Base-by-base conservation (phyloP, 1,284 basidiomycete species). In the Caloboletus firmus region DNA sequence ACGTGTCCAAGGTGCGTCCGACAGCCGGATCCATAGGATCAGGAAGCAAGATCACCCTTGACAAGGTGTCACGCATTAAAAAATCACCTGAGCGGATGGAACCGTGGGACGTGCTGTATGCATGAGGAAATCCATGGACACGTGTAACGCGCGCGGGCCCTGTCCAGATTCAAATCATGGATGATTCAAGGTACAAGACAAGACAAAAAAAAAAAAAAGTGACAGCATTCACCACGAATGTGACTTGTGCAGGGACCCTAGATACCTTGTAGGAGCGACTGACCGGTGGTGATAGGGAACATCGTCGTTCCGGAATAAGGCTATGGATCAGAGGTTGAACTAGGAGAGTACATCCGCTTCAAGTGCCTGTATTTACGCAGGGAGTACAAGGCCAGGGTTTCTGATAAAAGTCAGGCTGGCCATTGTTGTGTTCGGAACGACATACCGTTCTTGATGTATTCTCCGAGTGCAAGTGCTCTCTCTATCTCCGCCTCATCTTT, bases 401-500 rank as follows among this genome's bases (percentile, higher is more conserved):
- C 92, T 95, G 69, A 48, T 20, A 37, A 41, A 35, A 18, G 24
- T 61, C 9, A 55, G 53, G 17, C 18, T 49, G 15, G 42, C 18
- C 49, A 24, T 5, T 44, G 31, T 28, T 26, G 35, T 13, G 41
- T n/a, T 18, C 26, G 12, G 49, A 8, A 41, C 8, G 35, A 66
- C 83, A 58, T 60, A 91, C 93, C 93, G 66, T 91, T 92, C 73
- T 89, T 92, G 68, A 95, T 93, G 64, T 92, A 93, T 70, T 93
- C 91, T 10, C 85, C 91, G 36, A 94, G 74, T 52, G 82, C 83
- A 47, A 94, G 75, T 3, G 91, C 90, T 58, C 81, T 84, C 72
- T 93, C 87, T 52, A 95, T 88, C 59, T 91, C 85, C 37, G 80
- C 79, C 35, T 80, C 79, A 66, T 91, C 83, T 11, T 79, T 85